These are phyloP conservation scores for Venturia effusa DNA, from an alignment of 2,329 filamentous ascomycete species.

Conservation along the genomic window DNA sequence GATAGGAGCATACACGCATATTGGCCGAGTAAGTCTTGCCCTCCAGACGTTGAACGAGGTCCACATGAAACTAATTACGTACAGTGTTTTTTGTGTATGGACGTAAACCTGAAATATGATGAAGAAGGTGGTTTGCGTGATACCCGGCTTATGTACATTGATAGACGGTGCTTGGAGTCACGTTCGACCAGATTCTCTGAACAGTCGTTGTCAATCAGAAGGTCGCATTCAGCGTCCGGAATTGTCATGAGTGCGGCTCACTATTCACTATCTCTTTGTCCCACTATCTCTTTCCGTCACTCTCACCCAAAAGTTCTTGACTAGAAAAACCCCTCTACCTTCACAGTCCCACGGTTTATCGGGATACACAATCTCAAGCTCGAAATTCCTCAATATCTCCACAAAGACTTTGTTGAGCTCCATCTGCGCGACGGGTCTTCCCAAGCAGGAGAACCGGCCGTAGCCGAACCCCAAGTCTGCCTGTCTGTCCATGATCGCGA, in stretches of 20 bases:
- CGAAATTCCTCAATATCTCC: slow-evolving; percentile 24
- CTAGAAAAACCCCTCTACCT: slow-evolving; percentile 2
- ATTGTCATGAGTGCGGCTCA: not conserved
- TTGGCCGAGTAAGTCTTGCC: slow-evolving; percentile 20
- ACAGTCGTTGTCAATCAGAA: not conserved
- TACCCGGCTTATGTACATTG: not conserved
- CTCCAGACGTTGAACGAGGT: not conserved
- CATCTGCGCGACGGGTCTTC: slow-evolving; percentile 23
- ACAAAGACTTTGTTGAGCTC: slow-evolving; percentile 31
- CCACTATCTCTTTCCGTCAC: slow-evolving; percentile 4
- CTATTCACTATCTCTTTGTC: not conserved
- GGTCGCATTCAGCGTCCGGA: not conserved
- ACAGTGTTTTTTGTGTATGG: slow-evolving; percentile 13
- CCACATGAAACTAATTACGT: not conserved
- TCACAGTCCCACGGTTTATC: slow-evolving; percentile 10
- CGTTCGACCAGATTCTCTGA: not conserved
- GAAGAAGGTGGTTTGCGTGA: not conserved
- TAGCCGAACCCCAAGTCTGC: slow-evolving; percentile 28
- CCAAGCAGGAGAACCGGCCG: slow-evolving; percentile 26
- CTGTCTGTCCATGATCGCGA: slow-evolving; percentile 22
- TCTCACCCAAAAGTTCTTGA: slow-evolving; percentile 10
- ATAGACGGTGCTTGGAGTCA: not conserved
- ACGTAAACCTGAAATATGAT: slow-evolving; percentile 9
- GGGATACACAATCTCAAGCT: slow-evolving; percentile 11
- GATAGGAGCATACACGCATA: slow-evolving; percentile 19